Base-by-base conservation (phyloP, 164 flowering plant species). In the Cinnamomum chago region DNA sequence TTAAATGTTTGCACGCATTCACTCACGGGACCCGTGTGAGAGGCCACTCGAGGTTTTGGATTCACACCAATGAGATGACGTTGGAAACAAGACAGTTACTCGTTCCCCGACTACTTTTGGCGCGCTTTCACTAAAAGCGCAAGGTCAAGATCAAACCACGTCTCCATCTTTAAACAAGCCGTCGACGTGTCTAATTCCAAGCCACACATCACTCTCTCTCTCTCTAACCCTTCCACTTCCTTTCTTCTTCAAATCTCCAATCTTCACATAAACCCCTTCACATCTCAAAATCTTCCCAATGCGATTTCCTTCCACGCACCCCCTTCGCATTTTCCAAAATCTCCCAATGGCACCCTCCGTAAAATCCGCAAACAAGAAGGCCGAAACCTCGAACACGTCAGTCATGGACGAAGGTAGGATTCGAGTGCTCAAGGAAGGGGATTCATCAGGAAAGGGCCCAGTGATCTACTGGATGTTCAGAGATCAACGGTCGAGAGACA, bases 401-500 rank as follows among this genome's bases (percentile, higher is more conserved):
- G 3, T 33, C 47, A 47, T 28, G 33, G 60, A 9, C 27, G 72
- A 25, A 62, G 90, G 91, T 7, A 74, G 98, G 55, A 73, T 94
- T 66, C 79, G 97, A 79, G 83, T 90, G 50, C 77, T 92, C 50
- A 90, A 91, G 79, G 84, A 85, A 70, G 86, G 87, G 18, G 10
- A 50, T 69, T 30, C 79, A 70, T 52, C 65, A n/a, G 5, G 80
- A 70, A 74, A 47, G 60, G 97, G 98, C 1, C 97, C 99, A 1
- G 97, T 95, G 6, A 88, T 95, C 58, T 95, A 95, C 81, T 95
- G 99, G 98, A 95, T 95, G 99, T 95, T 95, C 82, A 86, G 98
- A 71, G 99, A 95, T 79, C 99, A 95, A 77, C 80, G 98, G 78
- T 18, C 89, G 74, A 91, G 76, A 71, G 98, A 95, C 83, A 95